Percentiles rank a stretch among this genome's conserved stretches.
phyloP scores from a whole-genome alignment of 2,329 filamentous ascomycete genomes.

The Aspergillus carbonarius region DNA sequence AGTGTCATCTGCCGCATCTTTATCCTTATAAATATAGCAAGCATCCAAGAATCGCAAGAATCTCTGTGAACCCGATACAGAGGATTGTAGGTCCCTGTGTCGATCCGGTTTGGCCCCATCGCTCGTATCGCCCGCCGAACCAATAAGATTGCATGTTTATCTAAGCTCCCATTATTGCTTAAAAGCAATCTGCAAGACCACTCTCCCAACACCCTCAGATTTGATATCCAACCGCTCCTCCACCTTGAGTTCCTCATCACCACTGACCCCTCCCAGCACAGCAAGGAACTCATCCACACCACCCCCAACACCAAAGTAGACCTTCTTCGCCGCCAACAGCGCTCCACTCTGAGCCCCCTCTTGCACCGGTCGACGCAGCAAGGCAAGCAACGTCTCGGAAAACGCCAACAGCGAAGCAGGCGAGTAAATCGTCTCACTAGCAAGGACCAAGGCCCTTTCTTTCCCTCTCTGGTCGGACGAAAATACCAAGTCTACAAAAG shows the following conservation, averaged over 20 bases:
- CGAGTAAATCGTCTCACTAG: slow-evolving; percentile 65
- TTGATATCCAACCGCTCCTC: slow-evolving; percentile 38
- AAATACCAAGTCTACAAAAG: slow-evolving; percentile 45
- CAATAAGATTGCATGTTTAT: slow-evolving; percentile 1
- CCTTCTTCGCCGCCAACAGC: slow-evolving; percentile 62
- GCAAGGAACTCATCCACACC: slow-evolving; percentile 60
- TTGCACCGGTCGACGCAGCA: slow-evolving; percentile 46
- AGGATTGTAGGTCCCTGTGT: not conserved
- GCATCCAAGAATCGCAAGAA: not conserved
- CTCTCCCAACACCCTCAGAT: slow-evolving; percentile 45
- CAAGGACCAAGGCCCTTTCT: slow-evolving; percentile 53
- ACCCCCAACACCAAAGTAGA: slow-evolving; percentile 67
- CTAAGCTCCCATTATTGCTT: not conserved
- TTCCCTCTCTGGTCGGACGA: slow-evolving; percentile 31
- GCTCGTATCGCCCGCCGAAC: not conserved
- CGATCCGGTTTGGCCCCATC: not conserved
- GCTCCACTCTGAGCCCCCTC: slow-evolving; percentile 41
- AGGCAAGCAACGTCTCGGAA: slow-evolving; percentile 52
- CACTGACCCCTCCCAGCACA: slow-evolving; percentile 29
- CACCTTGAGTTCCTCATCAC: slow-evolving; percentile 26
- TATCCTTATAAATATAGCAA: not conserved
- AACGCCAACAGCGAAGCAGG: slow-evolving; percentile 56
- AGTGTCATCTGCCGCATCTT: not conserved
- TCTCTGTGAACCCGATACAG: not conserved
- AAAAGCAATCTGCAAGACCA: slow-evolving; percentile 37